These are phyloP conservation scores for Pythium volutum DNA, from an alignment of 352 stramenopile genomes.

Conservation along the genomic window DNA sequence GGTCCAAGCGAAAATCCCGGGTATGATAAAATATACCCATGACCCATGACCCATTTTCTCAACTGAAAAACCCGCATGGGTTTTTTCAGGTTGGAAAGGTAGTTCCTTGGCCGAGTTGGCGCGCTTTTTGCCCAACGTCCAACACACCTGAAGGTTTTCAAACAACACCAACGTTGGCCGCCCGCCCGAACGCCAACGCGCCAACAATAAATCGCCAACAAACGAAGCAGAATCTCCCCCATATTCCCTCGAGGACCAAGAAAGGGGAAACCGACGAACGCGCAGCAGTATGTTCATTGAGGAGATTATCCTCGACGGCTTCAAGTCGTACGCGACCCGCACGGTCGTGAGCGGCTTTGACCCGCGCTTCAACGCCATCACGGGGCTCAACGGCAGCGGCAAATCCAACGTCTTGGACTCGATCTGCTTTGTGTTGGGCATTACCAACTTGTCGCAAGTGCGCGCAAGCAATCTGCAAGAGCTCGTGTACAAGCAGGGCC, in stretches of 20 bases:
- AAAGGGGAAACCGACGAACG: conserved; percentile 4
- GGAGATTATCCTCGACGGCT: conserved; percentile 99
- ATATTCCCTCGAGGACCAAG: background rate
- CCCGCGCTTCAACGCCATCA: conserved; percentile 99
- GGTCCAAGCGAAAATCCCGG: no score
- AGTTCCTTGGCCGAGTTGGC: background rate
- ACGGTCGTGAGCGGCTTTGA: conserved; percentile 99
- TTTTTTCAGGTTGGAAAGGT: background rate
- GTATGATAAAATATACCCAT: no score
- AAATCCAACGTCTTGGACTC: conserved; percentile 99
- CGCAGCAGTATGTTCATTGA: conserved; percentile 95
- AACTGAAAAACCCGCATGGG: background rate
- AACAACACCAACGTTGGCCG: conserved; percentile 14
- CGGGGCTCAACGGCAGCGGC: conserved; percentile 98
- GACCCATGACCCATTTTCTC: background rate
- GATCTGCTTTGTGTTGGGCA: conserved; percentile 99
- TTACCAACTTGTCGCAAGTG: conserved; percentile 98
- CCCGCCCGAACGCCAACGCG: background rate
- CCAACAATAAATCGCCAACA: background rate
- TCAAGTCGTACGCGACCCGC: conserved; percentile 99
- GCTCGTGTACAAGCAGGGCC: conserved; percentile 99
- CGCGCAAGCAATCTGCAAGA: conserved; percentile 98
- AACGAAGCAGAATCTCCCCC: background rate
- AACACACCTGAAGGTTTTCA: conserved; percentile 19
- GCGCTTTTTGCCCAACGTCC: conserved; percentile 16